These are phyloP conservation scores for Bipolaris oryzae DNA, from an alignment of 2,329 filamentous ascomycete species.

Conservation along the genomic window DNA sequence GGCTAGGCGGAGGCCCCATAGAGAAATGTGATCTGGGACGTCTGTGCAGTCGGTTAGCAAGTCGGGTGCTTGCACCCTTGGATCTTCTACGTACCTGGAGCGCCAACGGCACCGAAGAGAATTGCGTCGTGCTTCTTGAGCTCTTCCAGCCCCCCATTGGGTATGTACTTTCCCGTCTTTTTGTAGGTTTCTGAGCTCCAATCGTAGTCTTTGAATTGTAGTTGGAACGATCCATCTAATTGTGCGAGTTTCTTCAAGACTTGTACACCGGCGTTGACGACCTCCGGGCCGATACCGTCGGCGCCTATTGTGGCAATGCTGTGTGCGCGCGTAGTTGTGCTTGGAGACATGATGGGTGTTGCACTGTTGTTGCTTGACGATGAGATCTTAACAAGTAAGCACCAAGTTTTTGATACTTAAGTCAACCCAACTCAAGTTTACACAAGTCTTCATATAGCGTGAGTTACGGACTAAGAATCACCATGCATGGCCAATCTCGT, in stretches of 20 bases:
- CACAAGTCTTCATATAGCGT: not conserved
- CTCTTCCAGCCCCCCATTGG: conserved; percentile 63
- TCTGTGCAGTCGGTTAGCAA: conserved; percentile 38
- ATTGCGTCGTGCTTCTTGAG: conserved; percentile 68
- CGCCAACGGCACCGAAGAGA: conserved; percentile 71
- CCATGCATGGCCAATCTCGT: not conserved
- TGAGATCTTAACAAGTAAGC: not conserved
- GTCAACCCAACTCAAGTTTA: not conserved
- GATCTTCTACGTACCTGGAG: conserved; percentile 53
- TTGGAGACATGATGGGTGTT: conserved; percentile 31
- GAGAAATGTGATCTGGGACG: conserved; percentile 62
- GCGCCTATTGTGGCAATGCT: conserved; percentile 62
- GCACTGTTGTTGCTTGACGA: not conserved
- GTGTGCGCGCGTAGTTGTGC: conserved; percentile 28
- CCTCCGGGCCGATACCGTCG: conserved; percentile 73
- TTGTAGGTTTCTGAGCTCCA: conserved; percentile 73
- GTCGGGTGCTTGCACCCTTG: not conserved
- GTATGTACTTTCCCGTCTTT: conserved; percentile 68
- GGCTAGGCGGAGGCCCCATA: conserved; percentile 62
- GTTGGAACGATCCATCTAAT: conserved; percentile 61
- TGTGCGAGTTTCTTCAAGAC: conserved; percentile 63
- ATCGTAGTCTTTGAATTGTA: conserved; percentile 68
- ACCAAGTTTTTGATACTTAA: not conserved
- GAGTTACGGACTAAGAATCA: not conserved
- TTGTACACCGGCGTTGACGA: conserved; percentile 67